These are phyloP conservation scores for Fomitopsis pinicola DNA, from an alignment of 1,284 basidiomycete genomes.

Conservation along the genomic window DNA sequence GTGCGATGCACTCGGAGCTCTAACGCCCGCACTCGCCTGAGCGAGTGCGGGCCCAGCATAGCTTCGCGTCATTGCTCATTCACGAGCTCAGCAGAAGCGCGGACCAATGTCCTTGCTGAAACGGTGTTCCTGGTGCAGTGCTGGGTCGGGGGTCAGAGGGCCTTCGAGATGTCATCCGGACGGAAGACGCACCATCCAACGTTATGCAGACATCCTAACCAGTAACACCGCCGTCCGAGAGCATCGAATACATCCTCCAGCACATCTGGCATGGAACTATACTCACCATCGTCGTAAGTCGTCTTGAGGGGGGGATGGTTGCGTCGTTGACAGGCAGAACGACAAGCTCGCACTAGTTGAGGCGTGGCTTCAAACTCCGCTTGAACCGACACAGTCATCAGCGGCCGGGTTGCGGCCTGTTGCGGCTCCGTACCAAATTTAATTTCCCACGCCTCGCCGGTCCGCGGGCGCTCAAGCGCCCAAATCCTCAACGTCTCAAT, in stretches of 20 bases:
- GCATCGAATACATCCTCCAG: not conserved
- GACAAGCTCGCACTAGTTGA: not conserved
- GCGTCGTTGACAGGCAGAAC: not conserved
- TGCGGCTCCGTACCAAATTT: not conserved
- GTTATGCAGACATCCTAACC: not conserved
- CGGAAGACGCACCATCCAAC: not conserved
- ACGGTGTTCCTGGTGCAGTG: not conserved
- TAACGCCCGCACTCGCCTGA: conserved; percentile 1
- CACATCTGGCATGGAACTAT: not conserved
- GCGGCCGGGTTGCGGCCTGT: no score
- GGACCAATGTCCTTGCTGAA: not conserved
- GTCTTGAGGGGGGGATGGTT: not conserved
- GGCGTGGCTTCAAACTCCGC: not conserved
- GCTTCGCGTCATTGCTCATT: not conserved
- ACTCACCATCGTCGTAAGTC: not conserved
- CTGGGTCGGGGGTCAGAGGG: not conserved
- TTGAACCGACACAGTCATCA: not conserved
- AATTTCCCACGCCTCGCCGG: no score
- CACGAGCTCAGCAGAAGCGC: not conserved
- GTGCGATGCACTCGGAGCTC: conserved; percentile 10
- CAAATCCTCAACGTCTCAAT: no score
- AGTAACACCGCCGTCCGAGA: not conserved
- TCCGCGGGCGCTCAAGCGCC: no score
- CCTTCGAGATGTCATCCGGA: not conserved
- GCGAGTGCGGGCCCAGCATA: not conserved